Base-by-base conservation (phyloP, 139 green algal genomes). In the Coelastrella sp. region DNA sequence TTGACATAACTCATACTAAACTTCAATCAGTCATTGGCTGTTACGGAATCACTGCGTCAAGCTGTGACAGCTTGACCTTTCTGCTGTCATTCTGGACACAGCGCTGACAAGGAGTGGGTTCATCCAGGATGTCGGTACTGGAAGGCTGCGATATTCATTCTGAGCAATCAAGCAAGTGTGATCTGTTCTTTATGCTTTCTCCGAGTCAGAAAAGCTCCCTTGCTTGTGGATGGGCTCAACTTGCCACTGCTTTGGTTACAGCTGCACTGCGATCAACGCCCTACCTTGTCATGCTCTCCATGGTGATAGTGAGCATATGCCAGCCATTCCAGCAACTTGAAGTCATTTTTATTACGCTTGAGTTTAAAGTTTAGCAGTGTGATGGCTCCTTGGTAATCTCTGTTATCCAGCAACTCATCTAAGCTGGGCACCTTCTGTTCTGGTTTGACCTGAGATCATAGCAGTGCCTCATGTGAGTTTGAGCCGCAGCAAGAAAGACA, bases 231-330 rank as follows among this genome's bases (percentile, higher is more conserved):
- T 66, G n/a, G n/a, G n/a, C n/a, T n/a, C n/a, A n/a, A 21, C 23
- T 21, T 45, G 64, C 38, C 64, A 11, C 64, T 78, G 23, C 17
- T 63, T n/a, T n/a, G n/a, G n/a, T 11, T 79, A 43, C 43, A n/a
- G n/a, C 23, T 79, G 43, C 6, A 7, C 35, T 51, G 66, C 11
- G 45, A 21, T 0, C 48, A 23, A 2, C 13, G 32, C 40, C 77
- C 41, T 40, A 94, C 94, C 88, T 96, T 96, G 77, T 92, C 93
- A 85, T 97, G 94, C 71, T 96, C 92, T 1, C 94, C 93, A 85
- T 89, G 90, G 63, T 97, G 94, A 73, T 95, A 96, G 38, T 96
- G 91, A 63, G 84, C 89, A 51, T 96, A 97, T 23, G 93, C 94
- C 23, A 96, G 89, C 93, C 93, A 96, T 45, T 95, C 91, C 8